Evolutionary conservation across 2,329 filamentous ascomycete species (phyloP).

Genomic region (Colletotrichum sp.): DNA sequence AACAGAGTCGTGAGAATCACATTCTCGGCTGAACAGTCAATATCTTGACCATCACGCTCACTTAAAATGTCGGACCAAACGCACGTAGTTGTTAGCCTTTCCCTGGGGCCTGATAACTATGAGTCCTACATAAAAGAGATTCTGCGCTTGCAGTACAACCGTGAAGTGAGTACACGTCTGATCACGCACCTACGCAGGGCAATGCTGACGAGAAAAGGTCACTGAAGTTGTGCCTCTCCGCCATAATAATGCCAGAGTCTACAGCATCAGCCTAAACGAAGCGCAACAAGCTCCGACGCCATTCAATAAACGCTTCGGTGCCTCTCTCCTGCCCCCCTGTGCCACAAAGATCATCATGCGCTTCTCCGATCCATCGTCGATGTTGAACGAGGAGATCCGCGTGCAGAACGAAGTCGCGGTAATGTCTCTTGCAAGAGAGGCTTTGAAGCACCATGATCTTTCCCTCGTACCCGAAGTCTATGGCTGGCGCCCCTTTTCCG

Average conservation of each 20-base stretch:
- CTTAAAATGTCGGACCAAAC: neutral
- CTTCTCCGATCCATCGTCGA: neutral
- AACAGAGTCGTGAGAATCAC: neutral
- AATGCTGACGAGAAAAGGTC: neutral
- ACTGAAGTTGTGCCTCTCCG: neutral
- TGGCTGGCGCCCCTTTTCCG: neutral
- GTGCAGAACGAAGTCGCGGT: neutral
- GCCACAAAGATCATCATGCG: neutral
- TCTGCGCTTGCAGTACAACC: neutral
- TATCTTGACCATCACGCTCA: neutral
- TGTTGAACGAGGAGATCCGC: neutral
- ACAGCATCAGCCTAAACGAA: accelerated
- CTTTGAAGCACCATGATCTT: neutral
- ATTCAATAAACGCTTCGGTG: neutral
- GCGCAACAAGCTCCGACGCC: neutral
- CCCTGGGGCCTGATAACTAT: neutral
- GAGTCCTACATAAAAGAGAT: neutral
- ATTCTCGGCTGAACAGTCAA: neutral
- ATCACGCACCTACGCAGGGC: neutral
- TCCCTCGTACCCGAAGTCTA: neutral
- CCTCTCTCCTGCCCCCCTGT: neutral
- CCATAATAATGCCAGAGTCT: neutral
- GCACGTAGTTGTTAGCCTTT: neutral
- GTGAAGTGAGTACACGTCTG: neutral
- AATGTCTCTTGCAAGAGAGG: neutral